A percentile compares a stretch with the other conserved stretches of the same genome.
These are phyloP conservation scores for Cordyceps cateniannulata DNA, from an alignment of 2,329 filamentous ascomycete genomes.

Conservation along the genomic window DNA sequence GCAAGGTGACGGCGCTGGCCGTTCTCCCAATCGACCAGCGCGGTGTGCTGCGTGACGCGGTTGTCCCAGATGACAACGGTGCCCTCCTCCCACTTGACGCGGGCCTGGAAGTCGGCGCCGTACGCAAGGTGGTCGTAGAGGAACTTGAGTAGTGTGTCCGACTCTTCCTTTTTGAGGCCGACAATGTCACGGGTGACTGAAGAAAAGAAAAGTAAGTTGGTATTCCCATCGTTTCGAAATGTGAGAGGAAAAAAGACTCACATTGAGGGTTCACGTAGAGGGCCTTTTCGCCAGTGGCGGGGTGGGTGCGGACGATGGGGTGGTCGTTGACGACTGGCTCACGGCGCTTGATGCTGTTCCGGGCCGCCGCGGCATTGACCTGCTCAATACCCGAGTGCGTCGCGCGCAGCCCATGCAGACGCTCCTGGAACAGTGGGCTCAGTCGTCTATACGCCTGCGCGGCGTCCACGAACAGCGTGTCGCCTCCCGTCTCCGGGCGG, in stretches of 20 bases:
- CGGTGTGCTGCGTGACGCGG: conserved; percentile 66
- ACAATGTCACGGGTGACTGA: conserved; percentile 68
- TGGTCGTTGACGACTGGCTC: conserved; percentile 62
- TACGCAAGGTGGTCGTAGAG: conserved; percentile 43
- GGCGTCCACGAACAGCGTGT: conserved; percentile 71
- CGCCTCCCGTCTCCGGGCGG: conserved; percentile 65
- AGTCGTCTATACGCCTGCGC: conserved; percentile 71
- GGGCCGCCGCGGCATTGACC: conserved; percentile 53
- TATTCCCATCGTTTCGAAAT: background rate
- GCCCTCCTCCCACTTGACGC: conserved; percentile 64
- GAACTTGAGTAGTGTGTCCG: conserved; percentile 62
- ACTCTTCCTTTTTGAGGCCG: conserved; percentile 75
- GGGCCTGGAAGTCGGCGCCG: conserved; percentile 55
- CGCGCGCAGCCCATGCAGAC: conserved; percentile 68
- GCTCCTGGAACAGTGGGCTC: conserved; percentile 66
- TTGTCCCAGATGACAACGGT: conserved; percentile 81
- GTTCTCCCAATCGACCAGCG: conserved; percentile 68
- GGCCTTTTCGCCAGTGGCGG: conserved; percentile 70
- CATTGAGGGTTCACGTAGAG: conserved; percentile 73
- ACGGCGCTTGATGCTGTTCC: conserved; percentile 63
- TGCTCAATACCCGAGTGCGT: conserved; percentile 74
- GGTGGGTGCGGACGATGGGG: conserved; percentile 69
- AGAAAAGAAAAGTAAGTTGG: background rate
- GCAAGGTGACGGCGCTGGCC: conserved; percentile 68
- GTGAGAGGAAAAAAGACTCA: conserved; percentile 21